phyloP scores from a whole-genome alignment of 163 green algal genomes.

The Scenedesmus sp. region DNA sequence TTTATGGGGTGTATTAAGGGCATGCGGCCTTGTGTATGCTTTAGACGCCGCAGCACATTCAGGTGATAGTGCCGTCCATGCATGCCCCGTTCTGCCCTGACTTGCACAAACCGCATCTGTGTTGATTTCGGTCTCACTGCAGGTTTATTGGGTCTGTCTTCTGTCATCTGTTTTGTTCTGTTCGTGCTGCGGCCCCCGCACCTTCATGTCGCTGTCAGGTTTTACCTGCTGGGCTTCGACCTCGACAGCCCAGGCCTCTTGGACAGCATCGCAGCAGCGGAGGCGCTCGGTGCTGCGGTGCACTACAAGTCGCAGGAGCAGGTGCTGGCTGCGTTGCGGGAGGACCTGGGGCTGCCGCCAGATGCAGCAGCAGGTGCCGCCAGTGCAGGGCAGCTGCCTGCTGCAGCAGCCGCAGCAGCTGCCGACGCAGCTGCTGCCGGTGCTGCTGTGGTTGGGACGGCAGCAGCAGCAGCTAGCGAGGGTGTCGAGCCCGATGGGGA shows the following conservation, averaged over 20 bases:
- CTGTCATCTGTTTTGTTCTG: neutral
- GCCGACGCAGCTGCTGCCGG: neutral
- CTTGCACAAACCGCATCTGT: too few species aligned
- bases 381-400: too few species aligned
- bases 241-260: neutral
- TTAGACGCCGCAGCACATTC: neutral
- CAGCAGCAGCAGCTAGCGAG: slow-evolving; percentile 22
- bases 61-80: neutral
- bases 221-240: slow-evolving; percentile 36
- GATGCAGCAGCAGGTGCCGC: neutral
- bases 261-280: slow-evolving; percentile 3
- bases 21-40: neutral
- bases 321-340: neutral
- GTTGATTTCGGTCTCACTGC: too few species aligned
- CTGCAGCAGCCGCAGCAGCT: neutral
- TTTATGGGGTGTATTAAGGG: neutral
- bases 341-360: neutral
- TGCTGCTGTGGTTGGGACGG: neutral
- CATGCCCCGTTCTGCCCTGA: too few species aligned
- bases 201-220: neutral
- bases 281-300: neutral
- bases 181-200: neutral
- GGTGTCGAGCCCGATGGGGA: neutral
- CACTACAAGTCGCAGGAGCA: slow-evolving; percentile 3
- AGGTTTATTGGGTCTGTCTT: neutral